Base-by-base conservation (phyloP, 179 eudicot species). In the Vitellaria paradoxa region DNA sequence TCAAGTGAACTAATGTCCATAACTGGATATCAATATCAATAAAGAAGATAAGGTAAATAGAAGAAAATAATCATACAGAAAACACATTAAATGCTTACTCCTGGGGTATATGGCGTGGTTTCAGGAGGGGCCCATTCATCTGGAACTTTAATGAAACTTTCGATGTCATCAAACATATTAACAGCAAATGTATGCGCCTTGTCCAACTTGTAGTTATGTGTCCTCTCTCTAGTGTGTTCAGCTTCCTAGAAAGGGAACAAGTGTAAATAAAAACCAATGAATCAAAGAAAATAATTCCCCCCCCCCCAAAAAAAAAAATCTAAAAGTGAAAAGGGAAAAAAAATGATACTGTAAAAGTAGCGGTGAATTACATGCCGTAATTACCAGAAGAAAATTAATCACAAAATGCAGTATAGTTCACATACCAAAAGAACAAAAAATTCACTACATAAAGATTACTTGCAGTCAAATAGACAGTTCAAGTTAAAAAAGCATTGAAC, bases 71-170 rank as follows among this genome's bases (percentile, higher is more conserved):
- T n/a, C 6, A 4, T 3, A 12, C 24, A 6, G 24, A n/a, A n/a
- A 81, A 26, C 42, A 10, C 20, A 66, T 59, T 53, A 72, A 56
- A 69, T 64, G 46, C 72, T 70, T 87, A 93, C 98, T 83, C 89
- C 91, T 65, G 98, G 94, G 62, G 77, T 72, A 70, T 94, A 94
- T 7, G 96, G 96, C 73, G 86, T 91, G 53, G 84, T 81, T 76
- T 94, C 96, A 15, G 98, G 94, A 50, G 97, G 93, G 23, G 98
- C 94, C 98, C 98, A 94, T 72, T 92, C 93, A 79, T 94, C 91
- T 45, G 98, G 98, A 69, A 94, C 97, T 79, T 83, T 90, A 92
- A 87, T 81, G 73, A 86, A 94, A 88, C 86, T 94, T 45, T 94
- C 98, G 20, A 94, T 84, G 42, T 94, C 98, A 74, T 92, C 92